Evolutionary conservation across 176 grass and related monocot species (phyloP).

Genomic region (Phoenix dactylifera): DNA sequence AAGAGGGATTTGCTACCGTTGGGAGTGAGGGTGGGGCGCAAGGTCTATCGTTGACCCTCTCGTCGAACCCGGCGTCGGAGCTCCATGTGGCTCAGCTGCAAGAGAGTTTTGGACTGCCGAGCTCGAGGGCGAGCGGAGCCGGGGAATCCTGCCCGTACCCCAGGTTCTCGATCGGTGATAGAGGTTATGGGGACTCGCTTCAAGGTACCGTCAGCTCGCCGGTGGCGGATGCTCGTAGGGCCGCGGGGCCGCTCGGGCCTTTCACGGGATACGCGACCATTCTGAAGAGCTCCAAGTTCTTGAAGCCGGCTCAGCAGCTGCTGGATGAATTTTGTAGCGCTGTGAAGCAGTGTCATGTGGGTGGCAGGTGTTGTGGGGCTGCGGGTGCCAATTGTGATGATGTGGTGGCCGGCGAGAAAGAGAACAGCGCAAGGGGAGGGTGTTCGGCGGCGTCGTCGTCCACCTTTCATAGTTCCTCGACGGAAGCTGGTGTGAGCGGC

Average conservation of each 20-base stretch:
- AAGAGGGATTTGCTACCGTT: too few relatives aligned
- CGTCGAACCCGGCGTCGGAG: too few relatives aligned
- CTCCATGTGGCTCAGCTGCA: too few relatives aligned
- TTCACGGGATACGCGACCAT: slow-evolving; percentile 49
- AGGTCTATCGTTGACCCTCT: too few relatives aligned
- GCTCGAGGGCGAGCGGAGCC: too few relatives aligned
- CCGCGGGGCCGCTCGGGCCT: slow-evolving; percentile 31
- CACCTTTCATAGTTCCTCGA: slow-evolving; percentile 25
- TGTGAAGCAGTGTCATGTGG: slow-evolving; percentile 10
- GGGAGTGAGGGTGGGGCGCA: too few relatives aligned
- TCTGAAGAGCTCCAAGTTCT: slow-evolving; percentile 31
- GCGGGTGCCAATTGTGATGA: neutral
- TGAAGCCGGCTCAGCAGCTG: slow-evolving; percentile 41
- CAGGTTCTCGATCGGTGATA: too few relatives aligned
- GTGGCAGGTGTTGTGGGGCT: slow-evolving; percentile 3
- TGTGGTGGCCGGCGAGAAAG: neutral
- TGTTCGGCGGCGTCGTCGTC: slow-evolving; percentile 10
- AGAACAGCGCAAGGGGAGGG: neutral
- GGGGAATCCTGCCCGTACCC: too few relatives aligned
- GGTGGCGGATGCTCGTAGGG: neutral
- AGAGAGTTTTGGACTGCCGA: too few relatives aligned
- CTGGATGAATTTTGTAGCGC: slow-evolving; percentile 42
- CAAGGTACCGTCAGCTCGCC: neutral
- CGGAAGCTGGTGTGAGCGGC: neutral
- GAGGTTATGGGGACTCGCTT: too few relatives aligned